phyloP scores from a whole-genome alignment of 495 filamentous ascomycete genomes.

The Tuber melanosporum region DNA sequence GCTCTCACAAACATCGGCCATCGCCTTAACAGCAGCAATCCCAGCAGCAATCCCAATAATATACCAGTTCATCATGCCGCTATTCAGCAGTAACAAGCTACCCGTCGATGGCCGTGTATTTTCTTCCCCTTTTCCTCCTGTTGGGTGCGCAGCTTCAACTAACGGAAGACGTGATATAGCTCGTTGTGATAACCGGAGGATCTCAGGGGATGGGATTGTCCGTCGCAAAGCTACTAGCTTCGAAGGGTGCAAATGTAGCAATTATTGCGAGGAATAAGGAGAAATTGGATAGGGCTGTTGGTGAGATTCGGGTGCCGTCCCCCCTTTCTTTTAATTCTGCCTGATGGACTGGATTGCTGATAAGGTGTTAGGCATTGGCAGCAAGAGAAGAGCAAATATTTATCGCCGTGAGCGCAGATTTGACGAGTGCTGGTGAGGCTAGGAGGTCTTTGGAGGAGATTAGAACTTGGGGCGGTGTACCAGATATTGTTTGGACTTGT shows the following conservation, averaged over 20 bases:
- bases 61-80: constrained; percentile 53
- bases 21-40: background rate
- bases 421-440: constrained; percentile 62
- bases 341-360: constrained; percentile 18
- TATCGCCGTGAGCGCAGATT: constrained; percentile 76
- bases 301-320: constrained; percentile 55
- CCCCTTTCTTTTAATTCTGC: constrained; percentile 11
- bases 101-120: constrained; percentile 71
- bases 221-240: constrained; percentile 63
- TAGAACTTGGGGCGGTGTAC: constrained; percentile 65
- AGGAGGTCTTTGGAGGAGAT: constrained; percentile 62
- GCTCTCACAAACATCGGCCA: background rate
- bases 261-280: constrained; percentile 69
- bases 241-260: constrained; percentile 78
- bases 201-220: constrained; percentile 86
- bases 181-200: constrained; percentile 76
- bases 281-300: constrained; percentile 68
- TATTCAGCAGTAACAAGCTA: constrained; percentile 68
- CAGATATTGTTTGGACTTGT: constrained; percentile 88
- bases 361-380: constrained; percentile 51
- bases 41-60: background rate
- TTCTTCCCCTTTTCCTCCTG: constrained; percentile 11
- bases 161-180: constrained; percentile 50
- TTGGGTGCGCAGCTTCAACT: constrained; percentile 1
- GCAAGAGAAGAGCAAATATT: constrained; percentile 64